These are phyloP conservation scores for Colletotrichum sp. DNA, from an alignment of 2,329 filamentous ascomycete species.

Conservation along the genomic window DNA sequence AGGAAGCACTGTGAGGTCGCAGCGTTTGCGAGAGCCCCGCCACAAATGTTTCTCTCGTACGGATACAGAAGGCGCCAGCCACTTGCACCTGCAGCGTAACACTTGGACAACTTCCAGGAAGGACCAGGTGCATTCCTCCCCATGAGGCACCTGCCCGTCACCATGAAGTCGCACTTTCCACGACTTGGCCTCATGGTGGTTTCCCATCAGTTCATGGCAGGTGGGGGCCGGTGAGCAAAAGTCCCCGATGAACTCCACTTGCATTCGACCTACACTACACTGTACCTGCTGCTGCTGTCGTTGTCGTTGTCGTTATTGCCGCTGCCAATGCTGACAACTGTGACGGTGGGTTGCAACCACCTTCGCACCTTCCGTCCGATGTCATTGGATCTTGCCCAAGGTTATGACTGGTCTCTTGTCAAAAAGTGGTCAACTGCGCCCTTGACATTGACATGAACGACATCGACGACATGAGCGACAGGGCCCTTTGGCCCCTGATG, in stretches of 20 bases:
- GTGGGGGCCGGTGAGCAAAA: neutral
- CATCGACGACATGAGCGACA: neutral
- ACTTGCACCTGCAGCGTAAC: neutral
- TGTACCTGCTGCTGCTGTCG: neutral
- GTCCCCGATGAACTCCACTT: neutral
- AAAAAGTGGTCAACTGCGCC: neutral
- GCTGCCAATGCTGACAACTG: neutral
- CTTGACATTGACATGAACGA: neutral
- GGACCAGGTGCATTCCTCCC: neutral
- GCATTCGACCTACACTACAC: neutral
- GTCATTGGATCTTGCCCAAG: neutral
- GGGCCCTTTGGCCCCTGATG: neutral
- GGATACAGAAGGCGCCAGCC: neutral
- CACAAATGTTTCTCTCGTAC: neutral
- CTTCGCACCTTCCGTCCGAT: neutral
- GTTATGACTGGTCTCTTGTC: neutral
- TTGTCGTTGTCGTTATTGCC: neutral
- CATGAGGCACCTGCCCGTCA: neutral
- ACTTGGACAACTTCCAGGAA: neutral
- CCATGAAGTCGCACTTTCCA: neutral
- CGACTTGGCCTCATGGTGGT: neutral
- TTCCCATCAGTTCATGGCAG: neutral
- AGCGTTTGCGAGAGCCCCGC: neutral
- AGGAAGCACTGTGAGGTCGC: neutral
- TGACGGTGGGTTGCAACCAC: neutral